phyloP scores from a whole-genome alignment of 164 flowering plant genomes.

The Tetracentron sinense region DNA sequence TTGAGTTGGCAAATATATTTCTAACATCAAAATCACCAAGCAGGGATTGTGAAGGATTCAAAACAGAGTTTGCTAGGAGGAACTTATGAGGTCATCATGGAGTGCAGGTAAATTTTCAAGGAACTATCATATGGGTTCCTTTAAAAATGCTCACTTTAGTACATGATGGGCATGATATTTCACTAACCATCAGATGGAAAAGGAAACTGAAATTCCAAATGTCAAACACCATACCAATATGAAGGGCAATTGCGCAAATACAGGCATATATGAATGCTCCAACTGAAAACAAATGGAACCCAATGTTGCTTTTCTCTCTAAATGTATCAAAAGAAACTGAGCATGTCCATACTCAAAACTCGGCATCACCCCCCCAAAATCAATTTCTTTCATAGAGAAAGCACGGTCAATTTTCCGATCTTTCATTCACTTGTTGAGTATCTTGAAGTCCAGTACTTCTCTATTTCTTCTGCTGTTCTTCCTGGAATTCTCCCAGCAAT shows the following conservation, averaged over 20 bases:
- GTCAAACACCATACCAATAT: background rate
- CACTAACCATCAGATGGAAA: background rate
- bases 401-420: no score
- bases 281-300: background rate
- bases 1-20: no score
- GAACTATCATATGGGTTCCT: no score
- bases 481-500: constrained; percentile 59
- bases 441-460: constrained; percentile 43
- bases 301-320: background rate
- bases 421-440: constrained; percentile 31
- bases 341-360: background rate
- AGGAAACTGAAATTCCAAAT: no score
- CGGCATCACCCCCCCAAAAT: background rate
- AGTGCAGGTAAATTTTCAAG: no score
- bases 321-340: background rate
- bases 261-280: background rate
- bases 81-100: no score
- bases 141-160: background rate
- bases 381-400: no score
- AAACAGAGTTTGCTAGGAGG: no score
- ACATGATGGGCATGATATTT: background rate
- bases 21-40: no score
- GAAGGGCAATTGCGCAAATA: background rate
- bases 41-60: no score
- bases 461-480: constrained; percentile 47